phyloP scores from a whole-genome alignment of 192 early-diverging fungal species.

The Coemansia sp. region DNA sequence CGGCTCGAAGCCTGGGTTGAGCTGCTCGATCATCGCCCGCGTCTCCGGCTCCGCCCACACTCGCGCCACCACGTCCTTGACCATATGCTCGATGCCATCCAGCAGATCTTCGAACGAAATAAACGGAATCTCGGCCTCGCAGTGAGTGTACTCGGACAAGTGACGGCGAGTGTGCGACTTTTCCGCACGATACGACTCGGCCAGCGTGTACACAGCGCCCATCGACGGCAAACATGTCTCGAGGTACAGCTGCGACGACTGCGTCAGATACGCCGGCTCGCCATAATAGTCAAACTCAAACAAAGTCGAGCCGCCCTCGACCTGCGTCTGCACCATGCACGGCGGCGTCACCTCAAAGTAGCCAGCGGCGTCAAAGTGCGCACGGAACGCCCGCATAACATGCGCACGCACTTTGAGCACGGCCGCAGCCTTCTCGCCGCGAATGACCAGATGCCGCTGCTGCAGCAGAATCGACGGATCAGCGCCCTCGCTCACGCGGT shows the following conservation, averaged over 20 bases:
- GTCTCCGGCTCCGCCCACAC: slow-evolving; percentile 75
- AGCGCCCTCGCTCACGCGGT: slow-evolving; percentile 86
- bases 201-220: slow-evolving; percentile 94
- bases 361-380: slow-evolving; percentile 77
- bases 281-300: slow-evolving; percentile 97
- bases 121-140: slow-evolving; percentile 95
- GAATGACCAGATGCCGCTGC: slow-evolving; percentile 95
- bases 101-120: slow-evolving; percentile 91
- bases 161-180: slow-evolving; percentile 96
- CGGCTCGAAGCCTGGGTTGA: slow-evolving; percentile 87
- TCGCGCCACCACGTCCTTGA: slow-evolving; percentile 76
- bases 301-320: slow-evolving; percentile 95
- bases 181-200: slow-evolving; percentile 97
- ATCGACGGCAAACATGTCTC: slow-evolving; percentile 93
- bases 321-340: slow-evolving; percentile 98
- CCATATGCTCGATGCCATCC: slow-evolving; percentile 84
- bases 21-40: slow-evolving; percentile 74
- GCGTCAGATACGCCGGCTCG: slow-evolving; percentile 94
- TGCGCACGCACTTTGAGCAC: slow-evolving; percentile 83
- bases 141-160: slow-evolving; percentile 94
- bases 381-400: slow-evolving; percentile 93
- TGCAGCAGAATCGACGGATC: slow-evolving; percentile 85
- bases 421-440: slow-evolving; percentile 83
- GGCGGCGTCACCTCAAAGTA: slow-evolving; percentile 96
- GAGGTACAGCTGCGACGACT: slow-evolving; percentile 97